Evolutionary conservation across 2,329 filamentous ascomycete genomes (phyloP).

Genomic region (Sporothrix pseudoabietina): DNA sequence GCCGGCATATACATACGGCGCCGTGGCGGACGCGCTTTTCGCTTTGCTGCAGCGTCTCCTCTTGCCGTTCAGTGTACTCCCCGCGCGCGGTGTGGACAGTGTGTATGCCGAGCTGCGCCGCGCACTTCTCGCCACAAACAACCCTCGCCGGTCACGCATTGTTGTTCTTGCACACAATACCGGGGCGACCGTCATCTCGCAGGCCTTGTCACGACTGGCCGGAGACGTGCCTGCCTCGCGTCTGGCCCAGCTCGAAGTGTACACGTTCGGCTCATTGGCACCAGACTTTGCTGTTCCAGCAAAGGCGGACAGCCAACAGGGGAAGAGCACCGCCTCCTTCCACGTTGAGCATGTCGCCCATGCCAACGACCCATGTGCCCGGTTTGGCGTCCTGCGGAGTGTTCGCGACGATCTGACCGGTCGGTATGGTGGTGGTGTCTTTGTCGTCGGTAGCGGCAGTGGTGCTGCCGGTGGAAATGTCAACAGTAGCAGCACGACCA

Average conservation of each 20-base stretch:
- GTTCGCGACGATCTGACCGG: constrained; percentile 43
- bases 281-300: constrained; percentile 44
- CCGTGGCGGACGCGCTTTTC: constrained; percentile 54
- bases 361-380: constrained; percentile 44
- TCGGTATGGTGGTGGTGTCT: constrained; percentile 47
- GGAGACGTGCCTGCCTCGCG: constrained; percentile 44
- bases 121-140: constrained; percentile 40
- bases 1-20: constrained; percentile 51
- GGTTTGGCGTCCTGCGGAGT: constrained; percentile 44
- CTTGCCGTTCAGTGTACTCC: constrained; percentile 34
- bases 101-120: constrained; percentile 45
- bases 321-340: constrained; percentile 20
- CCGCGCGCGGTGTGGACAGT: constrained; percentile 39
- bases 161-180: constrained; percentile 48
- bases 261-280: constrained; percentile 48
- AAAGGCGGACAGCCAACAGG: background rate
- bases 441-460: constrained; percentile 39
- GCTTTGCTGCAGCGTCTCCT: constrained; percentile 42
- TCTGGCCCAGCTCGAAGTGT: constrained; percentile 47
- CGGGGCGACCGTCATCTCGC: constrained; percentile 44
- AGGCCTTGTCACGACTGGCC: constrained; percentile 44
- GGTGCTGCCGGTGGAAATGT: background rate
- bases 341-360: constrained; percentile 46
- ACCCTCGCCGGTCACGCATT: constrained; percentile 37
- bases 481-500: background rate